Evolutionary conservation across 2,329 filamentous ascomycete genomes (phyloP), one percentile per base, ranked within the genome.

Genomic region (Aspergillus tanneri): DNA sequence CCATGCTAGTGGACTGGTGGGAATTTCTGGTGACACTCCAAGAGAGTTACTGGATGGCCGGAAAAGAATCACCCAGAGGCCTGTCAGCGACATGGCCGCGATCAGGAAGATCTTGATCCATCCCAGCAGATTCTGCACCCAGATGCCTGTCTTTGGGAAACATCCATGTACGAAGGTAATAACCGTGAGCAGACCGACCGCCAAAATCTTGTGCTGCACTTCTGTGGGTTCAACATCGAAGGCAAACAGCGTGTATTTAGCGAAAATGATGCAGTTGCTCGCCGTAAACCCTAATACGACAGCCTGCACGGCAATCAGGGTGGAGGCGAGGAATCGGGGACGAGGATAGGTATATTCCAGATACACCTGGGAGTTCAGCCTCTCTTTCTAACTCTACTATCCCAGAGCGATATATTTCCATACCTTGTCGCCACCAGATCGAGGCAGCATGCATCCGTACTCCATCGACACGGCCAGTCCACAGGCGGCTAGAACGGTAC

Each of bases 261-360:
- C 82, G 55, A 86, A 87, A 0, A 87, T 77, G 43, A 88, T 81
- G 61, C 84, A 86, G 60, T 87, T 88, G 58, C 81, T 85, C 0
- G 83, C 83, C 0, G 84, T 86, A 47, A 87, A 87, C 0, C 83
- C 82, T 0, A 88, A 68, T 0, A 87, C 62, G 0, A 87, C 77
- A 0, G 80, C 82, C 46, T 87, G 80, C 1, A 83, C 76, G 0
- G 83, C 83, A 10, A 87, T 72, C 12, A 88, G 62, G 0, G 81
- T 83, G 2, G 83, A 84, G 0, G 83, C 82, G 3, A 88, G 73
- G 52, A 86, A 83, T 5, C 77, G 76, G 2, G 85, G 85, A 24
- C 73, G 72, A 2, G 78, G 77, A 62, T 85, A 88, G 0, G 82
- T 82, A 62, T 84, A 85, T 64, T 88, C 85, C 36, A 88, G 77